phyloP scores from a whole-genome alignment of 208 protist species.

The Trypanosoma mega region DNA sequence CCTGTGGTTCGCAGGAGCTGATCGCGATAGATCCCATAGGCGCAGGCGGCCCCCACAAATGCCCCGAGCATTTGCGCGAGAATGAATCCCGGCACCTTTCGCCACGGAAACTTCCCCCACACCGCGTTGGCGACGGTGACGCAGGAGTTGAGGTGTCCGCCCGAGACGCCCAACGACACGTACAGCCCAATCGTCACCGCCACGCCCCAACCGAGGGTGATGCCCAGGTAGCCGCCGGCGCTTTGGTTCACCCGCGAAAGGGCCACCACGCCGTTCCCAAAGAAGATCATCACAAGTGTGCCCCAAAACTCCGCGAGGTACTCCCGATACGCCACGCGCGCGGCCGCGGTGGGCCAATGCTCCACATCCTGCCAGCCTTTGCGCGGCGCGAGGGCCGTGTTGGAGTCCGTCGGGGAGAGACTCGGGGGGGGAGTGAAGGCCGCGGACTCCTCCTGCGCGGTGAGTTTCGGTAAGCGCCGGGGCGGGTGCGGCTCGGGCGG shows the following conservation, averaged over 20 bases:
- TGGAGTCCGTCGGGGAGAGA: no score
- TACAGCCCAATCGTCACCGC: conserved; percentile 42
- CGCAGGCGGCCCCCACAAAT: conserved; percentile 34
- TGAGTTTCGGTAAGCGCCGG: no score
- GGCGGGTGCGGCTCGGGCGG: no score
- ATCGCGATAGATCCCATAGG: conserved; percentile 38
- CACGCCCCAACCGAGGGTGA: conserved; percentile 48
- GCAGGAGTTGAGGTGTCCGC: conserved; percentile 53
- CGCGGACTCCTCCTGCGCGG: no score
- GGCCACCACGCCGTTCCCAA: conserved; percentile 39
- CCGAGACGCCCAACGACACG: conserved; percentile 41
- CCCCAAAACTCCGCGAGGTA: conserved; percentile 58
- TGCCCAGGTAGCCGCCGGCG: conserved; percentile 23
- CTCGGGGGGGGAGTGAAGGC: no score
- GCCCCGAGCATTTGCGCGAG: conserved; percentile 41
- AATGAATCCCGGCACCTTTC: conserved; percentile 46
- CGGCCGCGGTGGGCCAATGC: conserved; percentile 33
- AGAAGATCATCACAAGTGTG: conserved; percentile 46
- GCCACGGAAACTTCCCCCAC: conserved; percentile 40
- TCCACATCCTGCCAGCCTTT: not conserved
- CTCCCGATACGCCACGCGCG: conserved; percentile 36
- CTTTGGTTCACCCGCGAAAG: conserved; percentile 20
- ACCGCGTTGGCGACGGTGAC: conserved; percentile 50
- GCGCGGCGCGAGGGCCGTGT: not conserved
- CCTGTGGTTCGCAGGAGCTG: conserved; percentile 23